A percentile compares a stretch with the other conserved stretches of the same genome.
These are phyloP conservation scores for Haberlea rhodopensis DNA, from an alignment of 257 asterid genomes.

Conservation along the genomic window DNA sequence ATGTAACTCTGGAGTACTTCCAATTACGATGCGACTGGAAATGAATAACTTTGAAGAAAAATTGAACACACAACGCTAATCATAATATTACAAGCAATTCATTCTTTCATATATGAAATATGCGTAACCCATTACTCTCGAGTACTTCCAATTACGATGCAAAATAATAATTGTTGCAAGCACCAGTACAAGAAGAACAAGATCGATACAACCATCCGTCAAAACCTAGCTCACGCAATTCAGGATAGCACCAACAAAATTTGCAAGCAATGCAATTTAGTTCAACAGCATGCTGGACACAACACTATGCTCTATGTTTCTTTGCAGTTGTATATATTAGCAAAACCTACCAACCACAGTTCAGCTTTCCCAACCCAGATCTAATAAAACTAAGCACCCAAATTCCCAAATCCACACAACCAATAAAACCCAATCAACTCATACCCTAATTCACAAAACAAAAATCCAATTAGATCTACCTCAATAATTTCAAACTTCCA, in stretches of 20 bases:
- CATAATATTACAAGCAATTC: no score
- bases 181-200: slow-evolving; percentile 9
- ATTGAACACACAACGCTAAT: no score
- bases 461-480: slow-evolving; percentile 24
- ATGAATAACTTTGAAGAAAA: no score
- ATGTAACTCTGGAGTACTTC: no score
- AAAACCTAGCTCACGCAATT: background rate
- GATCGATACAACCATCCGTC: slow-evolving; percentile 11
- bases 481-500: slow-evolving; percentile 17
- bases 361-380: slow-evolving; percentile 30
- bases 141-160: background rate
- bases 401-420: background rate
- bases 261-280: background rate
- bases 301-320: background rate
- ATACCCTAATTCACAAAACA: background rate
- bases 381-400: slow-evolving; percentile 28
- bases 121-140: background rate
- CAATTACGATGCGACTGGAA: no score
- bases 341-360: slow-evolving; percentile 18
- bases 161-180: background rate
- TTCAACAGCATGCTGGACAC: slow-evolving; percentile 7
- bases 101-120: no score
- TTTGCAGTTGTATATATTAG: slow-evolving; percentile 7
- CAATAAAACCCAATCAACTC: slow-evolving; percentile 5
- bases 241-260: slow-evolving; percentile 6